These are phyloP conservation scores for Protomyces gravidus DNA, from an alignment of 1,139 yeast species.

Conservation along the genomic window DNA sequence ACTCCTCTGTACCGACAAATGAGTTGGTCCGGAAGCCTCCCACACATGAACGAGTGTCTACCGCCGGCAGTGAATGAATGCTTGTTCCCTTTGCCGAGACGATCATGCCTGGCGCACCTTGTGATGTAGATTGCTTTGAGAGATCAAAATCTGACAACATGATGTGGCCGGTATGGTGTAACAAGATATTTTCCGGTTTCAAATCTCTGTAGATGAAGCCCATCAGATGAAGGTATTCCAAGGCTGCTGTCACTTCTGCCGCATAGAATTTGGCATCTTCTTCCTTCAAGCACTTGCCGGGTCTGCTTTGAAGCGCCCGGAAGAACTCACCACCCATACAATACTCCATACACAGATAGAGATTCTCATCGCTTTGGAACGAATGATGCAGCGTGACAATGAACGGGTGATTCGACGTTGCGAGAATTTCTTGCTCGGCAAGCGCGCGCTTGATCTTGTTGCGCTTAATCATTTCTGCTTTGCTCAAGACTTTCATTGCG, in stretches of 20 bases:
- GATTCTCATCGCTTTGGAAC: slow-evolving; percentile 85
- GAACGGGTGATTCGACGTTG: slow-evolving; percentile 94
- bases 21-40: slow-evolving; percentile 95
- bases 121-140: slow-evolving; percentile 78
- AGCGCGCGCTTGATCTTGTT: slow-evolving; percentile 90
- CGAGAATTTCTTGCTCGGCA: slow-evolving; percentile 94
- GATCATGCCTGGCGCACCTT: slow-evolving; percentile 47
- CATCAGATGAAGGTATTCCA: slow-evolving; percentile 91
- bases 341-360: slow-evolving; percentile 97
- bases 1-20: slow-evolving; percentile 96
- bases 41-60: slow-evolving; percentile 90
- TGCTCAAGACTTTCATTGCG: slow-evolving; percentile 88
- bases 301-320: slow-evolving; percentile 88
- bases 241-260: slow-evolving; percentile 94
- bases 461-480: slow-evolving; percentile 89
- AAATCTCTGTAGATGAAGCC: slow-evolving; percentile 93
- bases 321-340: slow-evolving; percentile 99
- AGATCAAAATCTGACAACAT: slow-evolving; percentile 96
- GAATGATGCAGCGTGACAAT: slow-evolving; percentile 94
- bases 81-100: slow-evolving; percentile 39
- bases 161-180: slow-evolving; percentile 95
- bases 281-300: slow-evolving; percentile 78
- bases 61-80: slow-evolving; percentile 41
- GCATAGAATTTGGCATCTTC: slow-evolving; percentile 91
- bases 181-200: slow-evolving; percentile 87